Evolutionary conservation across 176 grass and related monocot species (phyloP).

Genomic region (Puccinellia tenuiflora): DNA sequence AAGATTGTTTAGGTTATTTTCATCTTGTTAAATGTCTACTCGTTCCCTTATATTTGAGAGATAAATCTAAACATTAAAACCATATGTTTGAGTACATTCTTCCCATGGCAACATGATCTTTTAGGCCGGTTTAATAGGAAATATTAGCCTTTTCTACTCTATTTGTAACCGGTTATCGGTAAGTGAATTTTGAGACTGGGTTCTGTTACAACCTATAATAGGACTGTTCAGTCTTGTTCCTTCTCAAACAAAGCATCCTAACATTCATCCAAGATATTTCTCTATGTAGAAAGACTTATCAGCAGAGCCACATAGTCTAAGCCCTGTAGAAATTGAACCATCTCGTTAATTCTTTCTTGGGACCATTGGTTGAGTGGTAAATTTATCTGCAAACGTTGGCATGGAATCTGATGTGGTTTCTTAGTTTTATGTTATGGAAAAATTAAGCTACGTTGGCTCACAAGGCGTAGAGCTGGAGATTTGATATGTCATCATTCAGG

Average conservation of each 20-base stretch:
- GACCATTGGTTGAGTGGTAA: neutral
- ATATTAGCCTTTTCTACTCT: neutral
- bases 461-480: neutral
- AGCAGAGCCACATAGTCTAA: neutral
- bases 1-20: neutral
- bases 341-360: constrained; percentile 14
- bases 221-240: neutral
- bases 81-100: neutral
- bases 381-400: constrained; percentile 21
- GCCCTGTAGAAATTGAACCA: neutral
- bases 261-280: neutral
- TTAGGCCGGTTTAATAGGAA: neutral
- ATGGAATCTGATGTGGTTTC: neutral
- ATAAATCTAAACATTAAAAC: neutral
- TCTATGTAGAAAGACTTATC: neutral
- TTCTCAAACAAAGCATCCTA: neutral
- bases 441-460: neutral
- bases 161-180: neutral
- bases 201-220: neutral
- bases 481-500: constrained; percentile 8
- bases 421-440: constrained; percentile 15
- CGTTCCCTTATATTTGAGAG: neutral
- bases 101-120: neutral
- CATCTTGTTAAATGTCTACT: neutral
- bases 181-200: neutral